Evolutionary conservation across 2,329 filamentous ascomycete genomes (phyloP).

Genomic region (Pseudonectria buxi): DNA sequence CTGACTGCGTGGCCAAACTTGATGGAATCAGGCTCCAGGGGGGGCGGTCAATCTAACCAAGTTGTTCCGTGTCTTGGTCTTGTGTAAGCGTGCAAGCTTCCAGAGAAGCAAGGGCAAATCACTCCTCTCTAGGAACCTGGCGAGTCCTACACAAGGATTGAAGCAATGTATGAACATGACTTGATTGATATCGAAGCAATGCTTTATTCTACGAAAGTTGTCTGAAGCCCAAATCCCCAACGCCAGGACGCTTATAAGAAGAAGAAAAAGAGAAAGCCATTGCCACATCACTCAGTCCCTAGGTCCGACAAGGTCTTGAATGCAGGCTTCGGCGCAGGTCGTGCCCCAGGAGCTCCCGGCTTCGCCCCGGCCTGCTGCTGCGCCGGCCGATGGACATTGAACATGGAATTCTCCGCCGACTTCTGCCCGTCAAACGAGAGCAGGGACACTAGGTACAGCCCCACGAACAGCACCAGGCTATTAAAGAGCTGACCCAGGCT

Average conservation of each 20-base stretch:
- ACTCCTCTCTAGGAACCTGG: too few relatives aligned
- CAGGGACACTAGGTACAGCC: constrained; percentile 55
- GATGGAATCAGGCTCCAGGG: too few relatives aligned
- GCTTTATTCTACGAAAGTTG: background rate
- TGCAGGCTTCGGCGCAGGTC: constrained; percentile 27
- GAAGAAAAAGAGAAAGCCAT: background rate
- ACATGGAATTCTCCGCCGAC: constrained; percentile 52
- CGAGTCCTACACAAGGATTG: too few relatives aligned
- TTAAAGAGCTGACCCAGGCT: constrained; percentile 42
- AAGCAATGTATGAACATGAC: too few relatives aligned
- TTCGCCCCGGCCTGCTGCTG: constrained; percentile 21
- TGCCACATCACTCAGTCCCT: constrained; percentile 22
- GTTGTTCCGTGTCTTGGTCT: too few relatives aligned
- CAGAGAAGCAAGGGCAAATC: too few relatives aligned
- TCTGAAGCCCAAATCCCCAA: constrained; percentile 3
- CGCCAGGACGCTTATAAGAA: constrained; percentile 1
- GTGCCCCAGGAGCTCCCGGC: constrained; percentile 15
- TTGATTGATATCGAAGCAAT: too few relatives aligned
- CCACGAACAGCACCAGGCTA: constrained; percentile 47
- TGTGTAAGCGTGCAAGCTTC: too few relatives aligned
- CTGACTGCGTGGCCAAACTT: too few relatives aligned
- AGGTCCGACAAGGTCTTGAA: constrained; percentile 52
- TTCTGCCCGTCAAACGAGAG: constrained; percentile 59
- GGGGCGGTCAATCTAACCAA: too few relatives aligned
- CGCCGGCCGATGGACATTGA: constrained; percentile 42